Conservation (phyloP, 495 filamentous ascomycete genomes). For the Aspergillus kassunensis region DNA sequence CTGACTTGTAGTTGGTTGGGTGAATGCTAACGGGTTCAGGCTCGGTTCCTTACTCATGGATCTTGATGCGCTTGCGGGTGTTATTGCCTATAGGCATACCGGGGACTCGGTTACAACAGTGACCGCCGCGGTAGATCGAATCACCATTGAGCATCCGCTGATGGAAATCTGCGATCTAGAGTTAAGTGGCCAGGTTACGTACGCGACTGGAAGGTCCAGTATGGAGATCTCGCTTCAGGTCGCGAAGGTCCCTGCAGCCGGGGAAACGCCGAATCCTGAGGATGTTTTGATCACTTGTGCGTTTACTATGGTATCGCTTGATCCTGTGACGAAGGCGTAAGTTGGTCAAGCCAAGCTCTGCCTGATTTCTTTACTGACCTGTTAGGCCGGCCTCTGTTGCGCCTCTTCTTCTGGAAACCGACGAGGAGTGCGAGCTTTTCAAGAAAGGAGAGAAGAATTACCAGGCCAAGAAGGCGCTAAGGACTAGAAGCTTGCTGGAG, state of each 20-base stretch:
- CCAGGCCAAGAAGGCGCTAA: conserved; percentile 63
- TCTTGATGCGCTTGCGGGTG: conserved; percentile 74
- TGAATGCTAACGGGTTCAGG: conserved; percentile 24
- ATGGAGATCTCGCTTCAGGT: conserved; percentile 80
- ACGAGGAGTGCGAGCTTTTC: conserved; percentile 69
- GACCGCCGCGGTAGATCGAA: conserved; percentile 77
- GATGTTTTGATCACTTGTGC: conserved; percentile 75
- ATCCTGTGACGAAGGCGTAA: conserved; percentile 68
- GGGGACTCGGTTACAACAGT: conserved; percentile 73
- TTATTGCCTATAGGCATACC: conserved; percentile 80
- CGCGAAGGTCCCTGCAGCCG: conserved; percentile 56
- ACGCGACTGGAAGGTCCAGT: conserved; percentile 73
- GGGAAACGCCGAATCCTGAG: conserved; percentile 54
- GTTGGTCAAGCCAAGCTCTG: conserved; percentile 14
- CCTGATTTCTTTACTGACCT: conserved; percentile 11
- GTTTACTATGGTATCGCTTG: conserved; percentile 81
- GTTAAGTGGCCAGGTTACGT: conserved; percentile 74
- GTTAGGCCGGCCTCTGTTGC: conserved; percentile 51
- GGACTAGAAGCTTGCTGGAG: conserved; percentile 61
- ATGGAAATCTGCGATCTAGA: conserved; percentile 79
- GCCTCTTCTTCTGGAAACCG: conserved; percentile 59
- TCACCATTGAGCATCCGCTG: conserved; percentile 68
- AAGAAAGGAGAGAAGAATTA: conserved; percentile 68
- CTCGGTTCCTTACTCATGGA: conserved; percentile 77
- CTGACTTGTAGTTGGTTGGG: background rate